Base-by-base conservation (phyloP, 75 land plant species). In the Pinus tabuliformis region DNA sequence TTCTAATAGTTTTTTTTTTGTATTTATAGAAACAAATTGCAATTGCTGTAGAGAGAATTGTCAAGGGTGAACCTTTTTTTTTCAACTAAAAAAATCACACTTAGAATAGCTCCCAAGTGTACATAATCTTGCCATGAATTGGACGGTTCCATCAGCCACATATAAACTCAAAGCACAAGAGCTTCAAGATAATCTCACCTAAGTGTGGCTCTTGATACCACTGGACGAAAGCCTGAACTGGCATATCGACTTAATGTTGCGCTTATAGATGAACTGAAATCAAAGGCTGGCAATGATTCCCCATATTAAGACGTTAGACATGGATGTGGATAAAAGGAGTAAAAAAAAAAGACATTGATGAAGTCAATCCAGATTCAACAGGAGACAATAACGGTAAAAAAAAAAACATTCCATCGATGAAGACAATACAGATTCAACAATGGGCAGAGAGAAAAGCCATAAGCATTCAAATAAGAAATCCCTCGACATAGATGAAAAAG, bases 261-360 rank as follows among this genome's bases (percentile, higher is more conserved):
- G 18, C 58, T 89, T 73, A 77, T 74, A 20, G 81, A 86, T 72
- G 90, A 87, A 42, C 81, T 73, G 33, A 81, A 85, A 42, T 13
- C 30, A 56, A 56, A 56, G 58, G 58, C 49, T 56, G 36, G 20
- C 7, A 56, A 26, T 16, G 54, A 26, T 28, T 28, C 26, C 16
- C 21, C 0, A 62, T 62, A 12, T 49, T 72, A 22, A 6, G 2
- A 42, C 8, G 18, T 52, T 8, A 15, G 37, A 28, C 20, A 17
- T 18, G 52, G 8, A 39, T 6, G 73, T n/a, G 16, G 78, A 17
- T 68, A 45, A n/a, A 17, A 68, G 21, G 20, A n/a, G 3, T 28
- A 12, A 62, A 33, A 62, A 62, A 62, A 22, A 11, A 33, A 14
- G 16, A 9, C 30, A 62, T 11, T 0, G 28, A 62, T 37, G 62